Base-by-base conservation (phyloP, 139 green algal species). In the Tetraselmis striata region DNA sequence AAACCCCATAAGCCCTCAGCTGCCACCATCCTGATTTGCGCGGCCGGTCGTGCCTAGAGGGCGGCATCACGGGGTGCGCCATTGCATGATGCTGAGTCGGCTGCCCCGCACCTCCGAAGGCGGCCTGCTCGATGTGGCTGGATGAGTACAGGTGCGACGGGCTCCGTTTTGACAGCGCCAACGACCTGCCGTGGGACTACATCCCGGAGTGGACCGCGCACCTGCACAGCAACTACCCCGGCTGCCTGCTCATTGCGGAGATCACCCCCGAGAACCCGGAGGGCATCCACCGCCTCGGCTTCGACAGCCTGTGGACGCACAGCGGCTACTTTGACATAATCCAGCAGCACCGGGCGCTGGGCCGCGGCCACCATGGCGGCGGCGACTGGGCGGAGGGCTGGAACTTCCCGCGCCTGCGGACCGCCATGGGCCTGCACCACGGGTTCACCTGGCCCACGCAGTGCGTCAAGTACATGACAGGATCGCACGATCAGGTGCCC, bases 391-490 rank as follows among this genome's bases (percentile, higher is more conserved):
- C 88, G 0, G 86, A 32, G 1, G 85, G 87, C 29, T 89, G 89
- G 83, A 82, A 90, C 86, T 83, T 93, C 31, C 78, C 83, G 1
- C 88, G 84, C 26, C 84, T 94, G 78, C 79, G 90, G 28, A 89
- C 83, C 25, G 83, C 86, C 45, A 89, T 94, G 84, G 81, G 85
- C 11, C 83, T 94, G 81, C 89, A 91, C 82, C 85, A 85, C 77
- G 89, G 90, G 75, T 94, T 93, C 84, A 85, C 85, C 2, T 67
- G 24, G 1, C 84, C 89, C 45, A 88, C 79, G 1, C 89, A 94
- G 86, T 94, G 90, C 85, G 85, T 95, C 78, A 95, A 95, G 83
- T 94, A 95, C 88, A 86, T 95, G 77, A 83, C 90, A 30, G 90
- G 91, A 0, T 86, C 32, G 0, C 91, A 94, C 76, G 91, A 95